phyloP scores from a whole-genome alignment of 495 filamentous ascomycete species.

The Saxophila tyrrhenica region DNA sequence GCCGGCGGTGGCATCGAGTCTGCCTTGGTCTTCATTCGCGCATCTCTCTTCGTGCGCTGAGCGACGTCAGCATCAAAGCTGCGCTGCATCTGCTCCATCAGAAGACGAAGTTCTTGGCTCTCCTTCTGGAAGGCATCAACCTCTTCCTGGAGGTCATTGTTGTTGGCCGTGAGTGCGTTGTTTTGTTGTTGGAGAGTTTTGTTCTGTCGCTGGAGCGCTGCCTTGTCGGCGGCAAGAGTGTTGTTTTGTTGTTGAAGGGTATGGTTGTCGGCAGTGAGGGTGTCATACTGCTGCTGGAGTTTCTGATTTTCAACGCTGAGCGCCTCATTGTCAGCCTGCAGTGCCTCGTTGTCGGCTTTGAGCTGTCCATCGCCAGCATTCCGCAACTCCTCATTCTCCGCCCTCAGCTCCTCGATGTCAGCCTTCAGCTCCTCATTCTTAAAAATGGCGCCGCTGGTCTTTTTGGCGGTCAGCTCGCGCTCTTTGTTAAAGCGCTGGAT shows the following conservation, averaged over 20 bases:
- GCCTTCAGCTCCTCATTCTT: constrained; percentile 47
- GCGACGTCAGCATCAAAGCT: background rate
- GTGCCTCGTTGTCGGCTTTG: background rate
- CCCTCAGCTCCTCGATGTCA: constrained; percentile 25
- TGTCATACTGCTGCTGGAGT: too few species aligned
- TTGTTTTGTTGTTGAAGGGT: background rate
- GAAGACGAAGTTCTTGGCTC: background rate
- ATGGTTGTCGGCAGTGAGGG: too few species aligned
- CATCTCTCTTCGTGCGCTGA: background rate
- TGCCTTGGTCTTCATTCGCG: background rate
- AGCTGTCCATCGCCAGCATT: background rate
- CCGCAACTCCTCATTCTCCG: constrained; percentile 4
- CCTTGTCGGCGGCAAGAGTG: too few species aligned
- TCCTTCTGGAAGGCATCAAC: background rate
- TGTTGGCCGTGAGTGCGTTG: background rate
- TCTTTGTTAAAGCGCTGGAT: too few species aligned
- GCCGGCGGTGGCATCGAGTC: background rate
- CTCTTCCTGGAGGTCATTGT: background rate
- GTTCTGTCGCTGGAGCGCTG: background rate
- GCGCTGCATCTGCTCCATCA: background rate
- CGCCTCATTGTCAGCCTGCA: too few species aligned
- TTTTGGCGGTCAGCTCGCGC: too few species aligned
- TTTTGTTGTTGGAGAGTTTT: background rate
- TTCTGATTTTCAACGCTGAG: too few species aligned
- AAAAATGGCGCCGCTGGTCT: too few species aligned